Evolutionary conservation across 169 alveolate genomes (phyloP).

Genomic region (Plasmodium reichenowi): DNA sequence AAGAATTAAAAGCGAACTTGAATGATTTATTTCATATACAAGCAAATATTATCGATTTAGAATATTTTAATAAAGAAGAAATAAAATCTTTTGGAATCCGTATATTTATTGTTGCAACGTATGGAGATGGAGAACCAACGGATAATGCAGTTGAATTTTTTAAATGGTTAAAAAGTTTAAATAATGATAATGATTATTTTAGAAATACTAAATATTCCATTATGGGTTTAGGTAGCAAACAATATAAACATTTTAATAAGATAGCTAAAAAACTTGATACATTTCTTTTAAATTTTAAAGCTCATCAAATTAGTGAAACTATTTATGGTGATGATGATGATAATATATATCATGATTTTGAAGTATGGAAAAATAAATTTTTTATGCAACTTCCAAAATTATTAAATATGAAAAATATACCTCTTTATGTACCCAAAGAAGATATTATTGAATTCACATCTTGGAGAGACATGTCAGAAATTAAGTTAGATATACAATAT

Average conservation of each 20-base stretch:
- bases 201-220: conserved; percentile 76
- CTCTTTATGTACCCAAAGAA: neutral
- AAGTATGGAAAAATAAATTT: conserved; percentile 79
- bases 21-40: conserved; percentile 42
- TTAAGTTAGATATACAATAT: conserved; percentile 11
- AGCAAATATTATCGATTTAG: conserved; percentile 76
- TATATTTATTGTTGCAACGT: conserved; percentile 85
- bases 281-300: conserved; percentile 77
- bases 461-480: conserved; percentile 39
- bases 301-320: conserved; percentile 76
- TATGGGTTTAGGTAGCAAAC: conserved; percentile 86
- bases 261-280: conserved; percentile 80
- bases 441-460: conserved; percentile 72
- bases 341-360: conserved; percentile 84
- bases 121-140: conserved; percentile 89
- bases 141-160: conserved; percentile 85
- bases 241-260: conserved; percentile 81
- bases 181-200: conserved; percentile 46
- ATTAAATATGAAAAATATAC: conserved; percentile 14
- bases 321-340: conserved; percentile 83
- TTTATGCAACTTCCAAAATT: conserved; percentile 55
- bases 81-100: conserved; percentile 59
- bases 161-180: conserved; percentile 78
- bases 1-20: conserved; percentile 57
- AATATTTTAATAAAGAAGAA: conserved; percentile 76